Conservation (phyloP, 1,139 yeast species). For the Entelexis paramagnoliae region DNA sequence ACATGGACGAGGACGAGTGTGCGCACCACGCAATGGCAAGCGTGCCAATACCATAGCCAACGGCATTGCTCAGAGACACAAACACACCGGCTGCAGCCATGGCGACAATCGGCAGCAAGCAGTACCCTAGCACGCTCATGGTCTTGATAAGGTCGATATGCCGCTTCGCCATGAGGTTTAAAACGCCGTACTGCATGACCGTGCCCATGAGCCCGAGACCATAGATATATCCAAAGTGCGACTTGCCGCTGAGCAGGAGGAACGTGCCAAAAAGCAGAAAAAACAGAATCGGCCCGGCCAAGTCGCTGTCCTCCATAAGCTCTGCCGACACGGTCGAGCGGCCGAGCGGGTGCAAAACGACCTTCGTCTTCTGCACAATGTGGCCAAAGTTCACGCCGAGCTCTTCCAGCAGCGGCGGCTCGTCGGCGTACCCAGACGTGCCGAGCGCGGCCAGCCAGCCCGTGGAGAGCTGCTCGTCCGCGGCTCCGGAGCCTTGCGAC, state of each 20-base stretch:
- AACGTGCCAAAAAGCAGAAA: constrained; percentile 82
- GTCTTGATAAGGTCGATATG: constrained; percentile 61
- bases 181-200: constrained; percentile 66
- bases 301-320: constrained; percentile 79
- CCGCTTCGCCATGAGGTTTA: constrained; percentile 68
- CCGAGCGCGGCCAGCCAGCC: constrained; percentile 91
- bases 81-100: constrained; percentile 68
- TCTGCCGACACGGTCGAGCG: constrained; percentile 52
- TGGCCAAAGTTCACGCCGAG: constrained; percentile 87
- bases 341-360: constrained; percentile 67
- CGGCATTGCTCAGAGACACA: constrained; percentile 37
- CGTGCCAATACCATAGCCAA: constrained; percentile 64
- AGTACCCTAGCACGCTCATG: constrained; percentile 89
- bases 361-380: constrained; percentile 72
- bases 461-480: constrained; percentile 38
- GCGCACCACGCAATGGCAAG: constrained; percentile 89
- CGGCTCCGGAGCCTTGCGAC: constrained; percentile 8
- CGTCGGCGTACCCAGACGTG: constrained; percentile 86
- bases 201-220: constrained; percentile 95
- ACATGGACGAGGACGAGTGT: constrained; percentile 84
- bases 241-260: constrained; percentile 75
- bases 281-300: constrained; percentile 91
- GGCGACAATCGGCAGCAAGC: constrained; percentile 79
- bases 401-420: constrained; percentile 85
- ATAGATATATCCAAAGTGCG: constrained; percentile 92